Conservation (phyloP, 192 early-diverging fungal genomes). For the Spizellomyces punctatus region DNA sequence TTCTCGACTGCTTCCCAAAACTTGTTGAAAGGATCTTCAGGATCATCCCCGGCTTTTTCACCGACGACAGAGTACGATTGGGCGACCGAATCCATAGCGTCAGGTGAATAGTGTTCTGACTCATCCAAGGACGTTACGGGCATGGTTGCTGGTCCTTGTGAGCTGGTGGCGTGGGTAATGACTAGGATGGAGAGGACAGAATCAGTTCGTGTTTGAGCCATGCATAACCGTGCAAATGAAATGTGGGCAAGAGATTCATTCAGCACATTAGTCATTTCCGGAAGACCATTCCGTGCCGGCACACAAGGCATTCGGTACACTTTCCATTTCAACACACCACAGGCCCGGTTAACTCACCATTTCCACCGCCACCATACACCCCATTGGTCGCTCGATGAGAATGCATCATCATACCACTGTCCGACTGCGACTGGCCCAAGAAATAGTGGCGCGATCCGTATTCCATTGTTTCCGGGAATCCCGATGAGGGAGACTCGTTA, state of each 20-base stretch:
- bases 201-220: no score
- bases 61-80: slow-evolving; percentile 32
- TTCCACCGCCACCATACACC: no score
- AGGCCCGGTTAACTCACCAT: no score
- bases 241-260: not conserved
- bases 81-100: slow-evolving; percentile 10
- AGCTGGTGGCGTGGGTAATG: slow-evolving; percentile 1
- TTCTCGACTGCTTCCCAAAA: slow-evolving; percentile 79
- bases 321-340: no score
- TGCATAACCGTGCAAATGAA: no score
- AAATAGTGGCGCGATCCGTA: slow-evolving; percentile 45
- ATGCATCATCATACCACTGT: not conserved
- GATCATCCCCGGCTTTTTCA: slow-evolving; percentile 53
- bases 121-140: slow-evolving; percentile 41
- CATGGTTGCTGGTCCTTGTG: slow-evolving; percentile 33
- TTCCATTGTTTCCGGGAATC: not conserved
- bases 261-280: not conserved
- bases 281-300: no score
- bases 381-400: not conserved
- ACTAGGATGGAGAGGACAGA: slow-evolving; percentile 1
- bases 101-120: slow-evolving; percentile 6
- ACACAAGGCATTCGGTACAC: not conserved
- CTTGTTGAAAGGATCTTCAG: slow-evolving; percentile 80
- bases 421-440: slow-evolving; percentile 34
- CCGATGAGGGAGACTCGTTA: not conserved